A percentile compares a stretch with the other conserved stretches of the same genome.
Evolutionary conservation across 192 early-diverging fungal species (phyloP).

Genomic region (Coemansia reversa): DNA sequence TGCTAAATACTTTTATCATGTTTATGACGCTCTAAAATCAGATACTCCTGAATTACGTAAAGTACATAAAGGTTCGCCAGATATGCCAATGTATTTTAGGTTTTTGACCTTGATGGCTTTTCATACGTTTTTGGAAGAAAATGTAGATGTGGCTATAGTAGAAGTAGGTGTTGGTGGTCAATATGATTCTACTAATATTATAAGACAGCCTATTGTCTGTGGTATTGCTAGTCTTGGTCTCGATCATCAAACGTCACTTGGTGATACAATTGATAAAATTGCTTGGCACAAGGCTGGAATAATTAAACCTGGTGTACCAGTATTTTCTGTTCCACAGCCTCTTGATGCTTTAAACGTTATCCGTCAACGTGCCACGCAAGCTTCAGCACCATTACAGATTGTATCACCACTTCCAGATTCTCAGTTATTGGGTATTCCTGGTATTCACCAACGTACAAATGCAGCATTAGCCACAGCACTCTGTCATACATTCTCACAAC

Average conservation of each 20-base stretch:
- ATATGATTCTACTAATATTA: conserved; percentile 82
- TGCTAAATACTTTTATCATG: conserved; percentile 84
- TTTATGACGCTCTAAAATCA: conserved; percentile 70
- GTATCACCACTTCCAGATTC: conserved; percentile 13
- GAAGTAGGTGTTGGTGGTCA: conserved; percentile 85
- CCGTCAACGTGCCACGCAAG: conserved; percentile 64
- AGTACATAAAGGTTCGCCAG: conserved; percentile 21
- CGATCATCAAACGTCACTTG: conserved; percentile 71
- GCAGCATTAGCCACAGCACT: conserved; percentile 76
- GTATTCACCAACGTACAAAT: conserved; percentile 83
- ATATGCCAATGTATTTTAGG: conserved; percentile 80
- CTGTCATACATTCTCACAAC: conserved; percentile 68
- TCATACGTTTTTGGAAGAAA: conserved; percentile 80
- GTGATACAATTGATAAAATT: conserved; percentile 72
- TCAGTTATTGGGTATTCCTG: conserved; percentile 65
- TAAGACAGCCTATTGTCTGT: conserved; percentile 71
- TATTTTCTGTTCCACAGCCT: conserved; percentile 70
- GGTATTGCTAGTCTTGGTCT: conserved; percentile 78
- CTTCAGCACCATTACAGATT: conserved; percentile 49
- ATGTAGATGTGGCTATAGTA: conserved; percentile 77
- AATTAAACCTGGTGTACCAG: conserved; percentile 70
- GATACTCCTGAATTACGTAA: conserved; percentile 21
- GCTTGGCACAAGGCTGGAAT: conserved; percentile 87
- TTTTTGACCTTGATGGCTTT: conserved; percentile 89
- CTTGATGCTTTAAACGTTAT: conserved; percentile 68